These are phyloP conservation scores for Cladorrhinum sp. DNA, from an alignment of 2,329 filamentous ascomycete genomes.

Conservation along the genomic window DNA sequence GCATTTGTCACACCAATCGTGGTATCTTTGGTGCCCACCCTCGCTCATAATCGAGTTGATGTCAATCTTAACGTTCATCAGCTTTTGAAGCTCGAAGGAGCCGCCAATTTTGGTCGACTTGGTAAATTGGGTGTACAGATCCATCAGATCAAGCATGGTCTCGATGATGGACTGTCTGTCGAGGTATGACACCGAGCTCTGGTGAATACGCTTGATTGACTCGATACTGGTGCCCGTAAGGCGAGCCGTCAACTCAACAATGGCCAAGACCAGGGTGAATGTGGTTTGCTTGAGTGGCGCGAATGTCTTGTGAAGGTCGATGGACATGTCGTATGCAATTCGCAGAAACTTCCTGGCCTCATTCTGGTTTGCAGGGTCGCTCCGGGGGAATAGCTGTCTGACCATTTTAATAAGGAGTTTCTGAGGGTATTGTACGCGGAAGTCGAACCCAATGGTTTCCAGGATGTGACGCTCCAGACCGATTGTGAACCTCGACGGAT, in stretches of 20 bases:
- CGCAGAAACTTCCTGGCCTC: constrained; percentile 58
- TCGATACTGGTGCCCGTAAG: constrained; percentile 59
- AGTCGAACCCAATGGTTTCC: constrained; percentile 91
- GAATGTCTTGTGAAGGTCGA: constrained; percentile 92
- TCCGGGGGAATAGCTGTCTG: constrained; percentile 50
- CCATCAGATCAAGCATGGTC: constrained; percentile 84
- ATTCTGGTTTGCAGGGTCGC: constrained; percentile 25
- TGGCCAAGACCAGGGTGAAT: constrained; percentile 77
- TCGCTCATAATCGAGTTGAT: constrained; percentile 78
- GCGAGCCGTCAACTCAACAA: constrained; percentile 71
- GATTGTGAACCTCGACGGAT: constrained; percentile 74
- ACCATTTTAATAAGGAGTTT: constrained; percentile 79
- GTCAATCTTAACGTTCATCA: constrained; percentile 82
- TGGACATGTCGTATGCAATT: constrained; percentile 75
- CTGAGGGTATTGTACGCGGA: constrained; percentile 83
- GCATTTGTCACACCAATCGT: constrained; percentile 56
- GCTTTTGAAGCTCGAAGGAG: constrained; percentile 69
- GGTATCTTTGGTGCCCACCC: constrained; percentile 60
- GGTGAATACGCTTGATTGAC: constrained; percentile 40
- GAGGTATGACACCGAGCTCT: constrained; percentile 33
- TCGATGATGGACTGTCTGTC: constrained; percentile 57
- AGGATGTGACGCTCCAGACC: constrained; percentile 89
- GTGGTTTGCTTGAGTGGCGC: constrained; percentile 86
- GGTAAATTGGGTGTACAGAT: constrained; percentile 85
- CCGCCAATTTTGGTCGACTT: constrained; percentile 71